Evolutionary conservation across 345 rosid genomes (phyloP).

Genomic region (Lepidium africanum): DNA sequence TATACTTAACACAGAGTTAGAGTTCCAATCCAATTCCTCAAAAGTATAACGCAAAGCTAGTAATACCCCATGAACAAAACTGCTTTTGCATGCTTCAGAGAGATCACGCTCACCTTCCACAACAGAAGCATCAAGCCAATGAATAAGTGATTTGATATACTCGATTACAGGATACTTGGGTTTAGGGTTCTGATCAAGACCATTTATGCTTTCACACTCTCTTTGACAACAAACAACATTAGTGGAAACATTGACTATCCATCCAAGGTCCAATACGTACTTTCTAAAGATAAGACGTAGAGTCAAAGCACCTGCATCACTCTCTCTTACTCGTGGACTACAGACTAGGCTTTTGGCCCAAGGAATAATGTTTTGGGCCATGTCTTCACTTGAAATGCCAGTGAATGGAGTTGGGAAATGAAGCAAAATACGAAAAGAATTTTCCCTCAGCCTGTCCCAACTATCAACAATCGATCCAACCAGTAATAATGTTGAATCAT

Average conservation of each 20-base stretch:
- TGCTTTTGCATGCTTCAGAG: slow-evolving; percentile 71
- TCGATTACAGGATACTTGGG: slow-evolving; percentile 52
- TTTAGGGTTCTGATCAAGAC: slow-evolving; percentile 22
- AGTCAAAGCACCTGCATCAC: slow-evolving; percentile 90
- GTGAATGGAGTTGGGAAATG: slow-evolving; percentile 91
- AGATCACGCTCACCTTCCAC: slow-evolving; percentile 79
- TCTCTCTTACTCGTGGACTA: slow-evolving; percentile 97
- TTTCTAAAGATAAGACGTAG: slow-evolving; percentile 79
- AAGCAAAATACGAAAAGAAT: slow-evolving; percentile 78
- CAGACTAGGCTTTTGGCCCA: slow-evolving; percentile 89
- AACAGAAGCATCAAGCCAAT: slow-evolving; percentile 69
- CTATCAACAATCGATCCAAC: slow-evolving; percentile 93
- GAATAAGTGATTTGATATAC: slow-evolving; percentile 60
- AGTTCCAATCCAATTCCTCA: slow-evolving; percentile 92
- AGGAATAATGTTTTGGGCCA: slow-evolving; percentile 53
- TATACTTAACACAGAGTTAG: slow-evolving; percentile 47
- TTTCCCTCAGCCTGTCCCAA: slow-evolving; percentile 93
- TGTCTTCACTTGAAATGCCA: slow-evolving; percentile 64
- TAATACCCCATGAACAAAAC: slow-evolving; percentile 92
- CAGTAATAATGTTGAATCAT: slow-evolving; percentile 64
- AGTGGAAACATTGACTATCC: slow-evolving; percentile 57
- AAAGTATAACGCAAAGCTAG: slow-evolving; percentile 85
- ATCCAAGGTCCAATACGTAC: slow-evolving; percentile 81
- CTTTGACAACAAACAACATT: slow-evolving; percentile 41
- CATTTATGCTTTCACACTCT: slow-evolving; percentile 30